Conservation (phyloP, 495 filamentous ascomycete genomes). For the Penicillium samsonianum region DNA sequence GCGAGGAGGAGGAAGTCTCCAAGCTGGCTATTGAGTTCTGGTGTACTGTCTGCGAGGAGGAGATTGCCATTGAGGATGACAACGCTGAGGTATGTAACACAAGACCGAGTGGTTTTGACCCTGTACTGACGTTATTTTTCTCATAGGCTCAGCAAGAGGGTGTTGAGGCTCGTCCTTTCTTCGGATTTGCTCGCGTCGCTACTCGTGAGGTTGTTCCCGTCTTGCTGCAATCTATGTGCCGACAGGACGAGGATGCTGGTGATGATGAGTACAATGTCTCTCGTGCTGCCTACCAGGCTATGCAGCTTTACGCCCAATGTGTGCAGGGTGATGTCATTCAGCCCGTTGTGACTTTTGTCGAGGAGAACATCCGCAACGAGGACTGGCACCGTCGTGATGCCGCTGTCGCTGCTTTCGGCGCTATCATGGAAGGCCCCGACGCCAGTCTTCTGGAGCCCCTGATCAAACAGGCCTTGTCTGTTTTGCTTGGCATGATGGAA, state of each 20-base stretch:
- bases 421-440: constrained; percentile 98
- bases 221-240: constrained; percentile 81
- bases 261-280: constrained; percentile 98
- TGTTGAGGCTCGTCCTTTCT: constrained; percentile 79
- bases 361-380: constrained; percentile 81
- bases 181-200: constrained; percentile 88
- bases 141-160: constrained; percentile 64
- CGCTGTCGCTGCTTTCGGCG: constrained; percentile 96
- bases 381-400: constrained; percentile 95
- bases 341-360: constrained; percentile 85
- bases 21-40: constrained; percentile 99
- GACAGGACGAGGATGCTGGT: constrained; percentile 94
- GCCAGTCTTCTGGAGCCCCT: constrained; percentile 84
- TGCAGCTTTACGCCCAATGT: constrained; percentile 92
- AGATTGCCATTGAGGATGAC: constrained; percentile 95
- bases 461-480: constrained; percentile 88
- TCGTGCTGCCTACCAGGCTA: constrained; percentile 92
- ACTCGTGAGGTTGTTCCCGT: constrained; percentile 91
- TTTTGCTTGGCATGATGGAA: constrained; percentile 95
- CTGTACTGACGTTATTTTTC: constrained; percentile 10
- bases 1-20: constrained; percentile 92
- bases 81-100: constrained; percentile 69
- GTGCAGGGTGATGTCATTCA: constrained; percentile 77
- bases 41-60: constrained; percentile 99
- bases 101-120: background rate